Evolutionary conservation across 306 rosid species (phyloP).

Genomic region (Alnus glutinosa): DNA sequence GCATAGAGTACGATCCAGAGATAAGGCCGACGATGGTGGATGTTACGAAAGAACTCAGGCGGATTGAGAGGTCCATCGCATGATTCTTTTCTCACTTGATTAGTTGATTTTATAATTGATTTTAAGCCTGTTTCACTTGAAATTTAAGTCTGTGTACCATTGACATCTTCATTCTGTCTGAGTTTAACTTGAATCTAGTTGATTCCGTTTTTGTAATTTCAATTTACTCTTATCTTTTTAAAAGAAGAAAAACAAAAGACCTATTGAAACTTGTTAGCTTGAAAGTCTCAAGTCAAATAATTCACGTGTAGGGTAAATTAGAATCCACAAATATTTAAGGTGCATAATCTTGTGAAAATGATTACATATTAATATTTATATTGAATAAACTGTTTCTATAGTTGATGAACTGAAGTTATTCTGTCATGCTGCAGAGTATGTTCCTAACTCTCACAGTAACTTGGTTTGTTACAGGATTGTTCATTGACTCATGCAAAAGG

Average conservation of each 20-base stretch:
- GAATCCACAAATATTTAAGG: background rate
- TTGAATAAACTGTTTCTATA: constrained; percentile 1
- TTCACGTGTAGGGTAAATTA: background rate
- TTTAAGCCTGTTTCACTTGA: background rate
- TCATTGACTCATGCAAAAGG: too few species aligned
- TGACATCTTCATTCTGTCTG: too few species aligned
- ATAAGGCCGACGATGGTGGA: background rate
- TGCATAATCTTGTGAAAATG: background rate
- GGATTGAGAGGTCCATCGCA: background rate
- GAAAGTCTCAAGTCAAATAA: background rate
- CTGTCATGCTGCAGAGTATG: background rate
- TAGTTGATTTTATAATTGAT: too few species aligned
- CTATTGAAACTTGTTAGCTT: background rate
- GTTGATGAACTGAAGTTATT: background rate
- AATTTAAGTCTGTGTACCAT: background rate
- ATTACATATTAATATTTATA: background rate
- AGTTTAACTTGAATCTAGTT: too few species aligned
- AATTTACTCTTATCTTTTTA: too few species aligned
- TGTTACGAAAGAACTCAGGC: background rate
- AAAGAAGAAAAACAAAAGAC: too few species aligned
- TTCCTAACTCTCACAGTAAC: too few species aligned
- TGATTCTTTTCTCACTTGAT: background rate
- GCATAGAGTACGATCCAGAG: background rate
- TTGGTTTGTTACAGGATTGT: too few species aligned
- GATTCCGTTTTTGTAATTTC: too few species aligned